Evolutionary conservation across 352 stramenopile genomes (phyloP).

Genomic region (Phytophthora syringae): DNA sequence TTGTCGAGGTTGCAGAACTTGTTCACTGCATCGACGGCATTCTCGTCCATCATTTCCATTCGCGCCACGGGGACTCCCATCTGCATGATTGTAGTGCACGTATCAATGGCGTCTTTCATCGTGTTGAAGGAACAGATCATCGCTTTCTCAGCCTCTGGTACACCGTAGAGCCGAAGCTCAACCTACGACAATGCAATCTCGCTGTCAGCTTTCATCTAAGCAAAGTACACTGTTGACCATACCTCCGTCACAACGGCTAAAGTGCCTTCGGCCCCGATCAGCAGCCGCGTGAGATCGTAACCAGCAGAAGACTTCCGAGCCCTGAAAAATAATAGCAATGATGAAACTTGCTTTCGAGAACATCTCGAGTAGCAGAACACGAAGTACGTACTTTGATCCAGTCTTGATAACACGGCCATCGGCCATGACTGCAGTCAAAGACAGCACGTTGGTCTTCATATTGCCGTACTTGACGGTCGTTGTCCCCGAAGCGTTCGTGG

Average conservation of each 20-base stretch:
- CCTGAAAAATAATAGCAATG: constrained; percentile 30
- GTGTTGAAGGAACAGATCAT: constrained; percentile 93
- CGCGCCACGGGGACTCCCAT: constrained; percentile 84
- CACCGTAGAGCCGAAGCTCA: constrained; percentile 92
- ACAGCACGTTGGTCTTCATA: constrained; percentile 96
- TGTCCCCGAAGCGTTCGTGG: constrained; percentile 87
- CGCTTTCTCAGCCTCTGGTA: constrained; percentile 87
- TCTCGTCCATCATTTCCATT: constrained; percentile 87
- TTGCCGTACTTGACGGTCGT: constrained; percentile 92
- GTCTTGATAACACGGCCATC: constrained; percentile 86
- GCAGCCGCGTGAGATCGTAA: constrained; percentile 94
- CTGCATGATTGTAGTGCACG: constrained; percentile 77
- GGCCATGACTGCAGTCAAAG: constrained; percentile 90
- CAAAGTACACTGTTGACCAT: neutral
- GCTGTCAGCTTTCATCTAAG: neutral
- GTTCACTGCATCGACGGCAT: constrained; percentile 72
- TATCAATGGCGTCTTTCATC: constrained; percentile 83
- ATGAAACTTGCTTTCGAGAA: neutral
- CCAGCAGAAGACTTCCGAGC: constrained; percentile 95
- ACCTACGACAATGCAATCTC: constrained; percentile 33
- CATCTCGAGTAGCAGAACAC: neutral
- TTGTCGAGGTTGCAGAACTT: constrained; percentile 79
- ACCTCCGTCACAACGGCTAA: constrained; percentile 94
- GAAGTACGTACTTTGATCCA: constrained; percentile 67
- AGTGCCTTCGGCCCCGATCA: constrained; percentile 95